Conservation (phyloP, 2,329 filamentous ascomycete species). For the Colletotrichum paranaense region DNA sequence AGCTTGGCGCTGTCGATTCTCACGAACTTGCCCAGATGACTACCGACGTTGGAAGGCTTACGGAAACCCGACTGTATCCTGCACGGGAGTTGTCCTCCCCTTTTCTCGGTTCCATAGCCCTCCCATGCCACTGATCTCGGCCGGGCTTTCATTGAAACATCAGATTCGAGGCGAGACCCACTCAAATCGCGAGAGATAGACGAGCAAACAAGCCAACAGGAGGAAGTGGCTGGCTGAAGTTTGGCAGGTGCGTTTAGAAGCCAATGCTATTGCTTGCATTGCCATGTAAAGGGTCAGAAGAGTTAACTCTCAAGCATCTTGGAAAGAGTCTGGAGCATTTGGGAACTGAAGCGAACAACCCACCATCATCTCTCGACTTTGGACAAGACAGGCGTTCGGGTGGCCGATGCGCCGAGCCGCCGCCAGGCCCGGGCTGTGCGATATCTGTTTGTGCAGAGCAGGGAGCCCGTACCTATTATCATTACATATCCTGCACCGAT, state of each 20-base stretch:
- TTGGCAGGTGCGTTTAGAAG: not conserved
- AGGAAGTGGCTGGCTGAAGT: not conserved
- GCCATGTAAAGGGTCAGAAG: not conserved
- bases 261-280: not conserved
- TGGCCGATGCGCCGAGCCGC: not conserved
- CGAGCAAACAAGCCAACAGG: not conserved
- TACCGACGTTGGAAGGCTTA: not conserved
- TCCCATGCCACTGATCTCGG: not conserved
- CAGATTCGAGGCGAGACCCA: not conserved
- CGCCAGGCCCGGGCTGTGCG: not conserved
- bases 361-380: not conserved
- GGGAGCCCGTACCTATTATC: not conserved
- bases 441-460: not conserved
- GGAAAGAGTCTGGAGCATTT: not conserved
- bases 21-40: not conserved
- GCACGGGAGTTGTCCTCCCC: not conserved
- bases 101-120: not conserved
- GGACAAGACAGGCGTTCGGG: not conserved
- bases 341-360: not conserved
- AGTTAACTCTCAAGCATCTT: not conserved
- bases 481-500: not conserved
- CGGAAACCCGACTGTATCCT: not conserved
- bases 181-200: not conserved
- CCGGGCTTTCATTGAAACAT: not conserved
- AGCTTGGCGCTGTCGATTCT: slow-evolving; percentile 25